Percentiles rank a stretch among this genome's conserved stretches.
These are phyloP conservation scores for Grigorovia humatica DNA, from an alignment of 805 yeast species.

Conservation along the genomic window DNA sequence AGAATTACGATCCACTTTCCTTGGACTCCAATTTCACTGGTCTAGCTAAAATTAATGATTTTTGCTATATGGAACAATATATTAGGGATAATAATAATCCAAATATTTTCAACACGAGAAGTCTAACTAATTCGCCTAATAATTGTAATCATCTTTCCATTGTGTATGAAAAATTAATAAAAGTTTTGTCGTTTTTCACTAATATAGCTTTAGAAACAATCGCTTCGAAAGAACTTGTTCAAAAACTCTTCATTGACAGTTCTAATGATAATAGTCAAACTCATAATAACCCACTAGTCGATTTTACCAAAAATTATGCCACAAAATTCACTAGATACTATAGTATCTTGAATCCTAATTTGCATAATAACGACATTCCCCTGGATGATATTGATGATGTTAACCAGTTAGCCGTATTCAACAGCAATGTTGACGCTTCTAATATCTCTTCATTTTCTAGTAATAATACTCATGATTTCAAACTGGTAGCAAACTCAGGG, in stretches of 20 bases:
- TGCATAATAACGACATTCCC: neutral
- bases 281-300: neutral
- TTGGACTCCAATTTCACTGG: constrained; percentile 26
- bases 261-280: neutral
- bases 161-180: neutral
- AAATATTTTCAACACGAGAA: neutral
- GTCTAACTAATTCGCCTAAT: neutral
- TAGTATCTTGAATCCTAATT: neutral
- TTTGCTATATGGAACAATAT: constrained; percentile 19
- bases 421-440: constrained; percentile 7
- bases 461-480: neutral
- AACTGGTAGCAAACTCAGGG: constrained; percentile 8
- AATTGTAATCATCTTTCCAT: neutral
- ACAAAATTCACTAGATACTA: constrained; percentile 4
- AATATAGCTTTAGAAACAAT: neutral
- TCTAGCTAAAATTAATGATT: constrained; percentile 8
- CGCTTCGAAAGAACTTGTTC: neutral
- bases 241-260: neutral
- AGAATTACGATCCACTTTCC: constrained; percentile 5
- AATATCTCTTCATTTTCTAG: neutral
- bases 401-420: neutral
- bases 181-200: neutral
- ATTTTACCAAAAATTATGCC: constrained; percentile 6
- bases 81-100: constrained; percentile 6
- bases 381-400: neutral